A percentile compares a stretch with the other conserved stretches of the same genome.
Evolutionary conservation across 495 filamentous ascomycete species (phyloP).

Genomic region (Penicillium coffeae): DNA sequence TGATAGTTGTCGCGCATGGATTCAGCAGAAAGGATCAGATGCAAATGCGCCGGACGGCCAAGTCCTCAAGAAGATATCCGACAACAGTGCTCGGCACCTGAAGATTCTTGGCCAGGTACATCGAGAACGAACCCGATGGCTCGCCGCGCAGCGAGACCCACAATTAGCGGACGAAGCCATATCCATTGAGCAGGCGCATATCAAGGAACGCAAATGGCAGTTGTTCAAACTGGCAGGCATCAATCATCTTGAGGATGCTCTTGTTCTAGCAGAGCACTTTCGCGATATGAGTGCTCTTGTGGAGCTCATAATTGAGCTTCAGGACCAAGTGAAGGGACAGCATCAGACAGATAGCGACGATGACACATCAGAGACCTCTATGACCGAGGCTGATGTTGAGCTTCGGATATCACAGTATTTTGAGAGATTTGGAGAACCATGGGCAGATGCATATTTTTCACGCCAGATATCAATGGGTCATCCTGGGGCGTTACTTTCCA

Average conservation of each 20-base stretch:
- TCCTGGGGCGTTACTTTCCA: constrained; percentile 61
- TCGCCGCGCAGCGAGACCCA: constrained; percentile 45
- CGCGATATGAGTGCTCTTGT: constrained; percentile 66
- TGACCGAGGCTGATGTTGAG: constrained; percentile 31
- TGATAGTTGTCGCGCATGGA: constrained; percentile 41
- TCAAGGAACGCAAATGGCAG: constrained; percentile 53
- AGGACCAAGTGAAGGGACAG: constrained; percentile 35
- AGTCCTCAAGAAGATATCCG: constrained; percentile 43
- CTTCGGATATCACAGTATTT: constrained; percentile 60
- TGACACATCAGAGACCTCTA: constrained; percentile 9
- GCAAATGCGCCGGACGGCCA: constrained; percentile 31
- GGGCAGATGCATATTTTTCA: constrained; percentile 77
- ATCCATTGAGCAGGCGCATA: constrained; percentile 44
- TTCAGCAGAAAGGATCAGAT: constrained; percentile 28
- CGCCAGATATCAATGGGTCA: constrained; percentile 63
- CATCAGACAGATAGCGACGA: constrained; percentile 5
- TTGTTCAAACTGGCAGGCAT: constrained; percentile 65
- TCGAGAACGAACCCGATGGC: constrained; percentile 61
- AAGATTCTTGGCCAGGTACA: constrained; percentile 56
- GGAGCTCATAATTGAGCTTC: constrained; percentile 51
- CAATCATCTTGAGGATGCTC: constrained; percentile 61
- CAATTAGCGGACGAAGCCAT: constrained; percentile 42
- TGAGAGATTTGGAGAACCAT: constrained; percentile 65
- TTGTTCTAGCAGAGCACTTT: constrained; percentile 70
- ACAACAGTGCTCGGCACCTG: constrained; percentile 53